Base-by-base conservation (phyloP, 2,329 filamentous ascomycete species). In the Cladosporium sp. region DNA sequence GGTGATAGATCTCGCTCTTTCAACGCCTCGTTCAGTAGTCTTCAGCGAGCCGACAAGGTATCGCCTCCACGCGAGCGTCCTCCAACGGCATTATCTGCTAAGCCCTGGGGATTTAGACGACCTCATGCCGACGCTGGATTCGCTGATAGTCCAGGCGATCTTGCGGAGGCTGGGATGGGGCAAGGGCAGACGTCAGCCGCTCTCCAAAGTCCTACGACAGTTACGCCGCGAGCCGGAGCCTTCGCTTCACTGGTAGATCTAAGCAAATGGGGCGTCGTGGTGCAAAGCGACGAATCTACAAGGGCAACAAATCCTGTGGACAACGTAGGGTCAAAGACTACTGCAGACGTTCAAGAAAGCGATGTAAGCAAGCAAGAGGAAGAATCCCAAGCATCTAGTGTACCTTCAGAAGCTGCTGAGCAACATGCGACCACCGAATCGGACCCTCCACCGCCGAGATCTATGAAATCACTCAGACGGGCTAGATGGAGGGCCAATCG, bases 1-100 rank as follows among this genome's bases (percentile, higher is more conserved):
- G 17, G 7, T 10, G 12, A 25, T 13, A 8, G 32, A 28, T 9
- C n/a, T 20, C 17, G 28, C 10, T 4, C 39, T 12, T 56, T 40
- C 34, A 39, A 32, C 22, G 53, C 53, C 20, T 49, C 53, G 5
- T 56, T 39, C 45, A 44, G 49, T 28, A 40, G 42, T 20, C 34
- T 56, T 19, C 34, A 35, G 32, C 34, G 36, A 49, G 53, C 42
- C 24, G 53, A 56, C 35, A 48, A 56, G 42, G 53, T 56, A 9
- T 39, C 53, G 15, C 32, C 53, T 19, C 44, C 34, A 20, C 35
- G 15, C 15, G 22, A 48, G 35, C 44, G 22, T 6, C 53, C 53
- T 24, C n/a, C 35, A 4, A 56, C 53, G 17, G 45, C 54, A 24
- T 17, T 25, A 3, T 40, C 45, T 9, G 54, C 35, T 6, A 50